Percentiles rank a stretch among this genome's conserved stretches.
Conservation (phyloP, 352 stramenopile genomes). For the Phytophthora aleatoria region DNA sequence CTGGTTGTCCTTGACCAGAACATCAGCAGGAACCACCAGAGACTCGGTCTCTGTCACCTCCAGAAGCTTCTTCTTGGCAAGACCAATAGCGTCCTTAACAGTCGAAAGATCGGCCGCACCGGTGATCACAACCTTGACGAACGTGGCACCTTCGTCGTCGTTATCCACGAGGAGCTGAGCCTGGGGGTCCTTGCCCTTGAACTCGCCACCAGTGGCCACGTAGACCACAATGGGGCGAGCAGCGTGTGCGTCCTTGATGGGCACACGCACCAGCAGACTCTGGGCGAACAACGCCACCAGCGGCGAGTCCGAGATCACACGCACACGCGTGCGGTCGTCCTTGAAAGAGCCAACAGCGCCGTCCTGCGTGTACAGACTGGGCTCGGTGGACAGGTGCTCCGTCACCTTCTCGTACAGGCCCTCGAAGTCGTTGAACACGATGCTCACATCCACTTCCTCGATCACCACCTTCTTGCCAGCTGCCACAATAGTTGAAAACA, state of each 20-base stretch:
- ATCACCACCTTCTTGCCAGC: constrained; percentile 61
- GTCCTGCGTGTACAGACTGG: constrained; percentile 74
- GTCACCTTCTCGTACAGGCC: constrained; percentile 72
- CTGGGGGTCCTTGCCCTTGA: constrained; percentile 58
- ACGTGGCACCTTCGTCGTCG: constrained; percentile 60
- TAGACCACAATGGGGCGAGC: constrained; percentile 81
- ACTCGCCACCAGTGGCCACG: constrained; percentile 65
- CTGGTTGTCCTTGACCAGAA: constrained; percentile 67
- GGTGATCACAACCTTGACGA: constrained; percentile 78
- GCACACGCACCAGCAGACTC: constrained; percentile 74
- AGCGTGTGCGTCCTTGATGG: constrained; percentile 65
- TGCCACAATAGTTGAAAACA: constrained; percentile 16
- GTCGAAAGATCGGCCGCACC: constrained; percentile 55
- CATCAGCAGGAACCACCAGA: constrained; percentile 58
- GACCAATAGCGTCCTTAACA: constrained; percentile 56
- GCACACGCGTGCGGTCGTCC: constrained; percentile 73
- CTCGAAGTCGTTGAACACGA: constrained; percentile 74
- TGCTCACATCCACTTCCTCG: constrained; percentile 70
- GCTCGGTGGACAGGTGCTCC: constrained; percentile 63
- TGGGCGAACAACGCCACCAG: constrained; percentile 70
- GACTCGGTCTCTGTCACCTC: constrained; percentile 58
- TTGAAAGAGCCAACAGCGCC: constrained; percentile 80
- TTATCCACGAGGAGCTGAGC: constrained; percentile 72
- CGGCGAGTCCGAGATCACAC: constrained; percentile 83
- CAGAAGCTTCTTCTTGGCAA: constrained; percentile 80